Conservation (phyloP, 1,284 basidiomycete genomes). For the Leccinum colubrinum region DNA sequence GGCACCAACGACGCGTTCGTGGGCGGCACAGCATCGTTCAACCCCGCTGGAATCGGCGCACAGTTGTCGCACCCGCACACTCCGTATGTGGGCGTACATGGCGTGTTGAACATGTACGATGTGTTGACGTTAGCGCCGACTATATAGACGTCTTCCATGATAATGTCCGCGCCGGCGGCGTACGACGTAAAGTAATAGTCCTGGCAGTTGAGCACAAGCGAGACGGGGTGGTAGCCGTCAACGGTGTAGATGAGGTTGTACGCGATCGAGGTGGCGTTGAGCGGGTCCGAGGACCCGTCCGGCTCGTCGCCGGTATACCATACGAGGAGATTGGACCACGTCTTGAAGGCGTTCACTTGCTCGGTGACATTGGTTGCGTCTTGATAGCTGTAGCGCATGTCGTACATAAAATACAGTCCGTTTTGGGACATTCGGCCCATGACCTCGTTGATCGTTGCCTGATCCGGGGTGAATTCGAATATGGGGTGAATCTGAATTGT, state of each 20-base stretch:
- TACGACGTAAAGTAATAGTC: conserved; percentile 66
- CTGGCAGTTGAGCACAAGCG: conserved; percentile 76
- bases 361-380: conserved; percentile 57
- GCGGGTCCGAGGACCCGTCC: conserved; percentile 66
- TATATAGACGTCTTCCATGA: conserved; percentile 57
- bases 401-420: conserved; percentile 74
- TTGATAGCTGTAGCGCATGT: conserved; percentile 69
- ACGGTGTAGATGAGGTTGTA: conserved; percentile 65
- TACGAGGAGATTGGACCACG: conserved; percentile 62
- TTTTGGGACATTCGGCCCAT: conserved; percentile 67
- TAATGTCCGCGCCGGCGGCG: conserved; percentile 58
- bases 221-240: conserved; percentile 76
- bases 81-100: conserved; percentile 64
- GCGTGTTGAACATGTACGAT: conserved; percentile 51
- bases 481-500: conserved; percentile 58
- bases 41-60: conserved; percentile 34
- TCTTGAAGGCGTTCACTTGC: conserved; percentile 66
- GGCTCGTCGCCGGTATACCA: conserved; percentile 82
- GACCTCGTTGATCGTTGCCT: conserved; percentile 44
- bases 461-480: conserved; percentile 58
- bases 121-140: conserved; percentile 70
- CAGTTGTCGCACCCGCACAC: conserved; percentile 69
- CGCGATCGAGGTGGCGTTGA: conserved; percentile 54
- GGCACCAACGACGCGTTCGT: conserved; percentile 21
- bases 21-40: conserved; percentile 28